Evolutionary conservation across 768 basidiomycete genomes (phyloP).

Genomic region (Phlebiopsis flavidoalba): DNA sequence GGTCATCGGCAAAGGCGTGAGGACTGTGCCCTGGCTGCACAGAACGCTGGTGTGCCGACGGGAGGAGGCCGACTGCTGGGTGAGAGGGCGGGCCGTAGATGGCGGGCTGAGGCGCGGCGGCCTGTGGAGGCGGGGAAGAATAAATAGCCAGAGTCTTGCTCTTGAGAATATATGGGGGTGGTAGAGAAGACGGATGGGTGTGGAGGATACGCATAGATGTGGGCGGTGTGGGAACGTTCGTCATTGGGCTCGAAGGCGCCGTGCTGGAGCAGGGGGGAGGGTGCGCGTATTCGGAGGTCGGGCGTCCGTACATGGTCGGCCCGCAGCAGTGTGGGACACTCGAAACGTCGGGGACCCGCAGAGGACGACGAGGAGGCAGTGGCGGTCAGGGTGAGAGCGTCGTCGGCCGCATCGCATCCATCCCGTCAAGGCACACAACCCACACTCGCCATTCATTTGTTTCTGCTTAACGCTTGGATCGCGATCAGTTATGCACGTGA

Average conservation of each 20-base stretch:
- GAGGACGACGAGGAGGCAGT: background rate
- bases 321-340: background rate
- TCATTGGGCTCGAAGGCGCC: slow-evolving; percentile 3
- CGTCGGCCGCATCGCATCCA: background rate
- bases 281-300: background rate
- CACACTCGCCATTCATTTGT: background rate
- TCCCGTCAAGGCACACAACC: background rate
- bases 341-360: background rate
- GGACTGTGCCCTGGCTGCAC: background rate
- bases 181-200: background rate
- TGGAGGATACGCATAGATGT: background rate
- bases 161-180: background rate
- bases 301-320: slow-evolving; percentile 2
- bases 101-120: background rate
- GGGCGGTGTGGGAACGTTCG: background rate
- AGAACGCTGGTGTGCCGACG: background rate
- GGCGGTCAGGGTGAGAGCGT: background rate
- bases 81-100: background rate
- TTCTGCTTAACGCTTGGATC: no score
- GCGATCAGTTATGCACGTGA: background rate
- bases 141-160: background rate
- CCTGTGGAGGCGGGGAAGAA: background rate
- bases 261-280: background rate
- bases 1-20: slow-evolving; percentile 18
- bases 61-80: background rate